These are phyloP conservation scores for Metarhizium album DNA, from an alignment of 2,329 filamentous ascomycete genomes.

Conservation along the genomic window DNA sequence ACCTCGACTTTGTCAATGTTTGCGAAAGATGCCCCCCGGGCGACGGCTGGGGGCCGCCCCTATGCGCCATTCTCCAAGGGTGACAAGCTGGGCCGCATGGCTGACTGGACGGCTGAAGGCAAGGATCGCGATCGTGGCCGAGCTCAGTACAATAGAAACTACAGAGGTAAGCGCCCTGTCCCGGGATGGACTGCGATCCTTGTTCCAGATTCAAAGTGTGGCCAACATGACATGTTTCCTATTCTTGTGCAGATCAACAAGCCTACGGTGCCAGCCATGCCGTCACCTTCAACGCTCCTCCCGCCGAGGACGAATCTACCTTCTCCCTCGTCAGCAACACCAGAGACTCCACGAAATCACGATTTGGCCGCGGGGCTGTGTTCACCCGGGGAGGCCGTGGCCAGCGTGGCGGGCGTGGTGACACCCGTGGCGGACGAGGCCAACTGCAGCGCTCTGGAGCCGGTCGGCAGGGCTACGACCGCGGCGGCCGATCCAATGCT, in stretches of 20 bases:
- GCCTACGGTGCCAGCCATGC: slow-evolving; percentile 87
- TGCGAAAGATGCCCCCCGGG: slow-evolving; percentile 62
- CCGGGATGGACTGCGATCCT: neutral
- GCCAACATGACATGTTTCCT: neutral
- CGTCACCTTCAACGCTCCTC: slow-evolving; percentile 79
- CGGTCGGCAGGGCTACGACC: slow-evolving; percentile 63
- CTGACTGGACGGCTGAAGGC: slow-evolving; percentile 89
- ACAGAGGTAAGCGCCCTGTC: slow-evolving; percentile 55
- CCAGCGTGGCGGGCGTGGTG: slow-evolving; percentile 58
- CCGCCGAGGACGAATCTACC: slow-evolving; percentile 88
- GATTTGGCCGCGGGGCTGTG: slow-evolving; percentile 82
- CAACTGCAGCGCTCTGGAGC: slow-evolving; percentile 63
- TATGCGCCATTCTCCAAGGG: slow-evolving; percentile 98
- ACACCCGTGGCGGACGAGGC: slow-evolving; percentile 46
- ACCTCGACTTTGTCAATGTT: slow-evolving; percentile 49
- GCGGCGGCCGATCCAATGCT: slow-evolving; percentile 57
- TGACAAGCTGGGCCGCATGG: slow-evolving; percentile 98
- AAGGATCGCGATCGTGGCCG: slow-evolving; percentile 74
- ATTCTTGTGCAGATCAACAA: slow-evolving; percentile 62
- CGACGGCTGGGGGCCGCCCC: slow-evolving; percentile 83
- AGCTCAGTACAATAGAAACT: slow-evolving; percentile 86
- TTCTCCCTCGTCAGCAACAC: slow-evolving; percentile 98
- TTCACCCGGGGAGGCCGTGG: slow-evolving; percentile 76
- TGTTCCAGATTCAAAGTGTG: neutral
- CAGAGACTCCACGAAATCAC: slow-evolving; percentile 71